Conservation (phyloP, 75 land plant species). For the Adiantum capillusveneris region DNA sequence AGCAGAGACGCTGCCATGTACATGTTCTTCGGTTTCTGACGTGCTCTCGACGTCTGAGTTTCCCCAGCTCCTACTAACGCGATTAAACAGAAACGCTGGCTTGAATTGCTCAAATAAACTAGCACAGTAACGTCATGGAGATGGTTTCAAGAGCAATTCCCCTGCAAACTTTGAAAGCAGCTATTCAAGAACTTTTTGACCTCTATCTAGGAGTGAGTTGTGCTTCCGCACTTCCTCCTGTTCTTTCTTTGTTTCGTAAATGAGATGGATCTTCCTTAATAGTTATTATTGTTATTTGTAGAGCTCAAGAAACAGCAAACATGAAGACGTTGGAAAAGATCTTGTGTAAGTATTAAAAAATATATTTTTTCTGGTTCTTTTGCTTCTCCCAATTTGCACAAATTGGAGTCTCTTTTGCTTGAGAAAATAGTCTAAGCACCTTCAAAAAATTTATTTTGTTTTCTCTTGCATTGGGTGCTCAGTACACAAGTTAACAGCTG, state of each 20-base stretch:
- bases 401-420: neutral
- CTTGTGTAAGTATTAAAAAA: conserved; percentile 43
- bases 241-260: neutral
- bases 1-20: no score
- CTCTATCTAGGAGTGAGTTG: conserved; percentile 63
- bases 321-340: conserved; percentile 51
- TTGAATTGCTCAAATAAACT: no score
- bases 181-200: conserved; percentile 58
- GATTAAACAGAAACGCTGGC: no score
- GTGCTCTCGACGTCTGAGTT: no score
- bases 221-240: neutral
- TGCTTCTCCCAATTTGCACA: neutral
- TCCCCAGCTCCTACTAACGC: no score
- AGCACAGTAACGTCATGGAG: no score
- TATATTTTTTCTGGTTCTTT: neutral
- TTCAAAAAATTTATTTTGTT: neutral
- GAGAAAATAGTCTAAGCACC: neutral
- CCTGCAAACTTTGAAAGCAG: conserved; percentile 12
- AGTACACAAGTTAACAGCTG: neutral
- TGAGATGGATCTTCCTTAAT: neutral
- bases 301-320: conserved; percentile 38
- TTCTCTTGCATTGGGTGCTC: neutral
- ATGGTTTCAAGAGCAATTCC: neutral
- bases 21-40: no score
- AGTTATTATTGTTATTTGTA: conserved; percentile 24